Base-by-base conservation (phyloP, 176 grass and related monocot genomes). In the Zizania latifolia region DNA sequence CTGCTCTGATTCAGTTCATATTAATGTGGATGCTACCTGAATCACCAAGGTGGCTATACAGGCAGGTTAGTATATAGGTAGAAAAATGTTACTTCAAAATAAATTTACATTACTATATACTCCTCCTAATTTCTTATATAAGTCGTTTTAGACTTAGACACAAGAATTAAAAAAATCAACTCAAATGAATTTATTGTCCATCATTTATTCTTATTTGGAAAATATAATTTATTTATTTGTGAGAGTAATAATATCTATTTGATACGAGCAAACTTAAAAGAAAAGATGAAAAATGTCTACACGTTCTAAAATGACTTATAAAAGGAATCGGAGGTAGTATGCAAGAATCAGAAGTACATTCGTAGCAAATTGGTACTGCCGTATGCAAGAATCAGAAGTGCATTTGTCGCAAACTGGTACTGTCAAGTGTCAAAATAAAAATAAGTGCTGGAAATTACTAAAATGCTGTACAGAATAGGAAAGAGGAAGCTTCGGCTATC, bases 21-120 rank as follows among this genome's bases (percentile, higher is more conserved):
- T 80, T 94, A 39, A 98, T 98, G 95, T 55, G 89, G 38, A 88
- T 86, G 61, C 89, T 98, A 32, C 95, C 95, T 21, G 95, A 98
- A 72, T 98, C 95, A 64, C 91, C 95, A 65, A 87, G 95, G 79
- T 98, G 91, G 94, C 79, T 98, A 27, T 98, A 90, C 75, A 92
- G 94, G 65, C 87, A 92, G 91, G 94, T 93, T 71, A 31, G 37
- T 51, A 58, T 43, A 17, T 74, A 38, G 71, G 8, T 56, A 24
- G 28, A 70, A 4, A 58, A 46, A 27, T 10, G 2, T 53, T 1
- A 1, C 13, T 53, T 53, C 2, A 53, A 53, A 53, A 48, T n/a
- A n/a, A n/a, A n/a, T n/a, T n/a, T n/a, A n/a, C n/a, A n/a, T n/a
- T n/a, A n/a, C n/a, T n/a, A n/a, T n/a, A n/a, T n/a, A n/a, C n/a